These are phyloP conservation scores for Mortierella antarctica DNA, from an alignment of 192 early-diverging fungal genomes.

Conservation along the genomic window DNA sequence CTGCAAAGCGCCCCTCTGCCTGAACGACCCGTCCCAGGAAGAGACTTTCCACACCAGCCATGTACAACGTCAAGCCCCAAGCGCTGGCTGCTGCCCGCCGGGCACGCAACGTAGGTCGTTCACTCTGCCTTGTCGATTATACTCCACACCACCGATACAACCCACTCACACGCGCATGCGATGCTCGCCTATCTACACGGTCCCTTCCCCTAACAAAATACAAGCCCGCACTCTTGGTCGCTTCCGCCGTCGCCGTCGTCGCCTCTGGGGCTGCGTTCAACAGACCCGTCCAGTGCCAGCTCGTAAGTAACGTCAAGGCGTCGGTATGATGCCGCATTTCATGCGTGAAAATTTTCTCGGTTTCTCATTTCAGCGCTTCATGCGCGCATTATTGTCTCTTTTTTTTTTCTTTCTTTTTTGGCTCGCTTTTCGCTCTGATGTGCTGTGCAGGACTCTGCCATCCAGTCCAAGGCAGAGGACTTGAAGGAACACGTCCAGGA, in stretches of 20 bases:
- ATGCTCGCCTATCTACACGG: not conserved
- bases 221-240: constrained; percentile 18
- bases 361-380: not conserved
- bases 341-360: too few relatives aligned
- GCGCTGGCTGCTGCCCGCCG: constrained; percentile 16
- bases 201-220: not conserved
- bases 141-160: too few relatives aligned
- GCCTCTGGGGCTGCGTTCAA: not conserved
- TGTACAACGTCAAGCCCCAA: constrained; percentile 39
- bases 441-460: constrained; percentile 13
- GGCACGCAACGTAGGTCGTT: constrained; percentile 23
- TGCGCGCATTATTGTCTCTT: not conserved
- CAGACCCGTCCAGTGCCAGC: constrained; percentile 19
- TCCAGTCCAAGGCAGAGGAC: constrained; percentile 27
- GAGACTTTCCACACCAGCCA: not conserved
- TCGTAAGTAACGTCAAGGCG: constrained; percentile 15
- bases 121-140: too few relatives aligned
- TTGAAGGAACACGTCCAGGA: constrained; percentile 48
- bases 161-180: not conserved
- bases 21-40: too few relatives aligned
- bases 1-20: not conserved
- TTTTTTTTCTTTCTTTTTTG: not conserved
- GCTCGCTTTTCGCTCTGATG: not conserved
- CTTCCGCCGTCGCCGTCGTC: constrained; percentile 14
- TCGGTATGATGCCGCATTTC: too few relatives aligned